These are phyloP conservation scores for Tylopilus sp. DNA, from an alignment of 1,284 basidiomycete species.

Conservation along the genomic window DNA sequence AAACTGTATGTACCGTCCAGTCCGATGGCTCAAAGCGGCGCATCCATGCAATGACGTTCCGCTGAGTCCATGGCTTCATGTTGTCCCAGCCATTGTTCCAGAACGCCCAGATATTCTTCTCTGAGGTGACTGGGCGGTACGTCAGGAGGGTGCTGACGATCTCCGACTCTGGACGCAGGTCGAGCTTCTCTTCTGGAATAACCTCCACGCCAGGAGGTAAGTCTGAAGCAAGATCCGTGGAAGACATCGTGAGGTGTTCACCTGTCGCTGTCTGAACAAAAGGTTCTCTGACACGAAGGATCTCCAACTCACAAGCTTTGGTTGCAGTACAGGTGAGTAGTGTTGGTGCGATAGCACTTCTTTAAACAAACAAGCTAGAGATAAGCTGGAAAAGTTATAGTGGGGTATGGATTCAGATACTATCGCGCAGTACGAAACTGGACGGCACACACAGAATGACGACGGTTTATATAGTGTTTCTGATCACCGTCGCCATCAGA, in stretches of 20 bases:
- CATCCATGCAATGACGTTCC: slow-evolving; percentile 19
- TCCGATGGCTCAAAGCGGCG: slow-evolving; percentile 16
- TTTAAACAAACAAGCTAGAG: background rate
- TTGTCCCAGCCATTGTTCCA: slow-evolving; percentile 13
- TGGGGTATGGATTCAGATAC: no score
- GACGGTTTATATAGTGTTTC: no score
- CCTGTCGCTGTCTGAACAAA: background rate
- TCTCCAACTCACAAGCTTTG: background rate
- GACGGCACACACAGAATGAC: no score
- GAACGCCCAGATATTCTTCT: slow-evolving; percentile 19
- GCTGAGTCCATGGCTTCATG: slow-evolving; percentile 19
- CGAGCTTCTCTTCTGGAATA: slow-evolving; percentile 9
- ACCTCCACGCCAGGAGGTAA: slow-evolving; percentile 1
- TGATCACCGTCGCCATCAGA: no score
- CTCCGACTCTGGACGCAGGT: slow-evolving; percentile 9
- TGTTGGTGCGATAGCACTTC: background rate
- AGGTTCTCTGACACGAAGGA: background rate
- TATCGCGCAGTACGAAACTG: no score
- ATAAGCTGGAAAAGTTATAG: background rate
- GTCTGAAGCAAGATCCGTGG: background rate
- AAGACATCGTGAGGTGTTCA: slow-evolving; percentile 1
- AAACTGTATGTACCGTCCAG: slow-evolving; percentile 11
- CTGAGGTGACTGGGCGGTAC: slow-evolving; percentile 12
- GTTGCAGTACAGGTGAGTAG: background rate
- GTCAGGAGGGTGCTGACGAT: background rate